Percentiles rank a stretch among this genome's conserved stretches.
Conservation (phyloP, 1,284 basidiomycete genomes). For the Rhodotorula sp. region DNA sequence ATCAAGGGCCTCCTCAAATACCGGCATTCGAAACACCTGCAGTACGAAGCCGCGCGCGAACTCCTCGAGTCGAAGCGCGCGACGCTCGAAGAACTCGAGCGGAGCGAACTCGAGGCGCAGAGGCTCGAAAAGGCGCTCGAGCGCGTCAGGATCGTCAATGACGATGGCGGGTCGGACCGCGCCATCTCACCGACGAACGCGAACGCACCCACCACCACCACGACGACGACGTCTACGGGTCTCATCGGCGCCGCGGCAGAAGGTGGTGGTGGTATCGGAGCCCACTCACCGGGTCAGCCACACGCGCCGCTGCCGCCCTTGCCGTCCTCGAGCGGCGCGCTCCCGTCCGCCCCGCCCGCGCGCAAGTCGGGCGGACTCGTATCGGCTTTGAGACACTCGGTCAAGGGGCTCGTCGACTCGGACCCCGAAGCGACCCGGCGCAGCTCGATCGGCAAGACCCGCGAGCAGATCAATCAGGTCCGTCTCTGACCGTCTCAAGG, state of each 20-base stretch:
- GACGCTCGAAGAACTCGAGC: conserved; percentile 84
- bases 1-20: conserved; percentile 92
- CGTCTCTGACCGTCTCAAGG: conserved; percentile 40
- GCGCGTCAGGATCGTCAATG: conserved; percentile 40
- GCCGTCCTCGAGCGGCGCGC: conserved; percentile 4
- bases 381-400: conserved; percentile 86
- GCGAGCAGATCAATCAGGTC: conserved; percentile 90
- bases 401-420: conserved; percentile 97
- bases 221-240: not conserved
- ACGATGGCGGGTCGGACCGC: conserved; percentile 22
- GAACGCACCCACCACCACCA: not conserved
- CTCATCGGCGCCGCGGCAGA: conserved; percentile 1
- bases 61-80: conserved; percentile 81
- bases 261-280: not conserved
- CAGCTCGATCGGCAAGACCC: conserved; percentile 87
- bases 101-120: conserved; percentile 84
- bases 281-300: not conserved
- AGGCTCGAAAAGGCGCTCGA: conserved; percentile 81
- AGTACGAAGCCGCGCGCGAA: conserved; percentile 96
- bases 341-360: not conserved
- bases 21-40: conserved; percentile 96
- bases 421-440: conserved; percentile 94
- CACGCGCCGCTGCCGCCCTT: conserved; percentile 16
- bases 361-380: conserved; percentile 62
- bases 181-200: conserved; percentile 12